Evolutionary conservation across 352 stramenopile genomes (phyloP).

Genomic region (Phytophthora sp.): DNA sequence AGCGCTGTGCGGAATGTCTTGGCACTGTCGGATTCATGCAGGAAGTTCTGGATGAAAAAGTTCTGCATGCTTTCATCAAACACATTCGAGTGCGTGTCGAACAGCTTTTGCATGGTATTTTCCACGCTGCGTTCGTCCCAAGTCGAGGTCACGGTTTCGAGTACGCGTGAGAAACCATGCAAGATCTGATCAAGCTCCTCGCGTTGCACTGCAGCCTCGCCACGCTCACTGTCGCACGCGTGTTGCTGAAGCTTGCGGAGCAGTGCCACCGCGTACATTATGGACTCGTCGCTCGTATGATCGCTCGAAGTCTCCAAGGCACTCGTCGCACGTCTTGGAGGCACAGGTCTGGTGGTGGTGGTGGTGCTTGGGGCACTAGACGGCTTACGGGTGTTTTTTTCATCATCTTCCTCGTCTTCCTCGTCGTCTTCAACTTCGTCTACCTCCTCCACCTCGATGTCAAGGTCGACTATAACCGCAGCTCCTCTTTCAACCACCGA

Average conservation of each 20-base stretch:
- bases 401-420: constrained; percentile 20
- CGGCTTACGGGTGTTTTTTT: constrained; percentile 1
- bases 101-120: constrained; percentile 74
- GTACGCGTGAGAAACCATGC: constrained; percentile 58
- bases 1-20: constrained; percentile 75
- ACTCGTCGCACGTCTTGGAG: constrained; percentile 24
- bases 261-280: constrained; percentile 64
- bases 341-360: constrained; percentile 4
- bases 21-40: constrained; percentile 75
- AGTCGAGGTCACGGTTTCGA: constrained; percentile 51
- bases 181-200: constrained; percentile 69
- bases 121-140: constrained; percentile 58
- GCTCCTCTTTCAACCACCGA: constrained; percentile 29
- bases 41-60: constrained; percentile 89
- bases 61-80: constrained; percentile 88
- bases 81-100: constrained; percentile 79
- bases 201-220: constrained; percentile 48
- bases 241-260: constrained; percentile 65
- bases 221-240: constrained; percentile 35
- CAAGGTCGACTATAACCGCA: neutral
- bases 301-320: constrained; percentile 31
- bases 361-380: neutral
- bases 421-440: constrained; percentile 23
- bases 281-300: constrained; percentile 46
- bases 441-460: constrained; percentile 3